A percentile compares a stretch with the other conserved stretches of the same genome.
Conservation (phyloP, 148 eudicot species). For the Spergularia marina region DNA sequence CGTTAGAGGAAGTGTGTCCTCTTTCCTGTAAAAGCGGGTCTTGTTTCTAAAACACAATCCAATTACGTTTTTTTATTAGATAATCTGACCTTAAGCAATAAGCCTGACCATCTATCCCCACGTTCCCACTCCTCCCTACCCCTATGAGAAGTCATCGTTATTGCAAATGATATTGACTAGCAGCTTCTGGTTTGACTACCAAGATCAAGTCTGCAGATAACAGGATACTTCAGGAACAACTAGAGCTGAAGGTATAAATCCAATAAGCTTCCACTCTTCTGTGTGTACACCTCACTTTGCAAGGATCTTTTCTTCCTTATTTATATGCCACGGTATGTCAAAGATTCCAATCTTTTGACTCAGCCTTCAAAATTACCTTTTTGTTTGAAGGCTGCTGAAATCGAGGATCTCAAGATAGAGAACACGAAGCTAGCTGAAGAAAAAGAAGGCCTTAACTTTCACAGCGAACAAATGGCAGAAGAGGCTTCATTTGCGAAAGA, state of each 20-base stretch:
- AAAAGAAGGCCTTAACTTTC: conserved; percentile 51
- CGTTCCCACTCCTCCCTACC: no score
- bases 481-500: conserved; percentile 77
- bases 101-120: no score
- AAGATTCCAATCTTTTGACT: neutral
- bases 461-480: conserved; percentile 54
- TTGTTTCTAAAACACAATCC: no score
- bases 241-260: conserved; percentile 49
- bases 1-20: no score
- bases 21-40: no score
- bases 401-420: conserved; percentile 60
- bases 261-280: conserved; percentile 1
- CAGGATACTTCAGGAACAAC: conserved; percentile 65
- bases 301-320: neutral
- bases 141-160: neutral
- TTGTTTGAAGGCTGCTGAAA: conserved; percentile 44
- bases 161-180: neutral
- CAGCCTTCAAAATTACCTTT: neutral
- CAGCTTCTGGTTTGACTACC: conserved; percentile 2
- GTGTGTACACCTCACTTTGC: neutral
- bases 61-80: no score
- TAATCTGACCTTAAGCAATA: neutral
- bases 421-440: conserved; percentile 50
- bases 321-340: neutral
- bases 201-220: conserved; percentile 64